Evolutionary conservation across 192 early-diverging fungal species (phyloP), one percentile per base, ranked within the genome.

Genomic region (Geranomyces variabilis): DNA sequence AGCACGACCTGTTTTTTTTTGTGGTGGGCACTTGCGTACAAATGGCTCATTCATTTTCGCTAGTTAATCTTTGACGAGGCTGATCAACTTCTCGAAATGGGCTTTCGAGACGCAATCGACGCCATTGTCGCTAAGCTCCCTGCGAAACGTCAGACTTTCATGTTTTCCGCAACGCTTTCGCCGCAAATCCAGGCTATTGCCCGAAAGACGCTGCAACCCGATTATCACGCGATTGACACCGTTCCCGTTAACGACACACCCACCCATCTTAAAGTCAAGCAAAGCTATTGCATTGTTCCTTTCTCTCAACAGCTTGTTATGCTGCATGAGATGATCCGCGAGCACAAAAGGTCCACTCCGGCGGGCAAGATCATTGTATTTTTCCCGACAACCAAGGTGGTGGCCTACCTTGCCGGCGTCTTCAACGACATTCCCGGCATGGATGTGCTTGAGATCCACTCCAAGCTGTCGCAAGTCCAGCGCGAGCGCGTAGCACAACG

Each of bases 111-210:
- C 10, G 90, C 89, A 67, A 84, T 98, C 47, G 82, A 90, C 44
- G 65, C 75, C 24, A 93, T 96, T 71, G 67, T 87, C 4, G 56
- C 65, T 0, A 45, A 74, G 0, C 73, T 93, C 19, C 92, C 95
- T 6, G 73, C 69, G 22, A 67, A 92, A 12, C 90, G 96, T 49
- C 90, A 94, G 76, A 96, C 94, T 0, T 86, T 94, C 74, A 88
- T 99, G 74, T 96, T 96, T 77, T 96, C 94, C 4, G 97, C 97
- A 19, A 99, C 97, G 8, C 80, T 98, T 13, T 89, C 91, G 7
- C 44, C 47, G 8, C 84, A 89, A 62, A 92, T 98, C 77, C 70
- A 77, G 59, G 70, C 77, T 14, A 88, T 95, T 46, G 91, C 93
- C 28, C 69, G 80, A 24, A 77, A 79, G 10, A 87, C 89, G 24